Percentiles rank a stretch among this genome's conserved stretches.
Conservation (phyloP, 2,329 filamentous ascomycete species). For the Botrytis elliptica region DNA sequence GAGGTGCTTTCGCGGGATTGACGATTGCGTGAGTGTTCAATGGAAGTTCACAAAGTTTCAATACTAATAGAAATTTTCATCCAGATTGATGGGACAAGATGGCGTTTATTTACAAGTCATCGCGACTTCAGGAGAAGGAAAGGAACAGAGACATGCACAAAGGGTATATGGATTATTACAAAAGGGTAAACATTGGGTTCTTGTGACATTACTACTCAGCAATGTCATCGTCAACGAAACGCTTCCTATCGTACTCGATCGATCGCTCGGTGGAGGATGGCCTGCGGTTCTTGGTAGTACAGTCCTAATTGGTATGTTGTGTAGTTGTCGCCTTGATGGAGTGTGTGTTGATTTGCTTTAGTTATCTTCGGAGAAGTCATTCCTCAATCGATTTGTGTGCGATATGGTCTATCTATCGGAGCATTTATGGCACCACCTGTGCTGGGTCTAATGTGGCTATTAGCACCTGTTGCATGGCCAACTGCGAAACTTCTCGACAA, state of each 20-base stretch:
- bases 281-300: slow-evolving; percentile 93
- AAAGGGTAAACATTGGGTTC: slow-evolving; percentile 94
- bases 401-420: slow-evolving; percentile 91
- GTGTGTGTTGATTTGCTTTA: slow-evolving; percentile 41
- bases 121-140: slow-evolving; percentile 75
- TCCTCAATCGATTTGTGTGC: slow-evolving; percentile 93
- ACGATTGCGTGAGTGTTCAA: slow-evolving; percentile 71
- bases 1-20: slow-evolving; percentile 90
- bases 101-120: slow-evolving; percentile 97
- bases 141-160: slow-evolving; percentile 82
- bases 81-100: slow-evolving; percentile 60
- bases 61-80: slow-evolving; percentile 22
- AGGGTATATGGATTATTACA: slow-evolving; percentile 78
- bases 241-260: slow-evolving; percentile 88
- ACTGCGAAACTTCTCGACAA: slow-evolving; percentile 94
- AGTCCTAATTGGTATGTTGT: slow-evolving; percentile 75
- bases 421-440: slow-evolving; percentile 91
- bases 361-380: slow-evolving; percentile 98
- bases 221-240: slow-evolving; percentile 99
- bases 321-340: not conserved
- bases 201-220: slow-evolving; percentile 88
- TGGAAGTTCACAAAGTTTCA: not conserved
- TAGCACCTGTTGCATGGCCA: slow-evolving; percentile 88
- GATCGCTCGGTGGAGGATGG: slow-evolving; percentile 90
- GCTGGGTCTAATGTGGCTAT: slow-evolving; percentile 84